phyloP scores from a whole-genome alignment of 169 alveolate species.

The Eimeria brunetti region DNA sequence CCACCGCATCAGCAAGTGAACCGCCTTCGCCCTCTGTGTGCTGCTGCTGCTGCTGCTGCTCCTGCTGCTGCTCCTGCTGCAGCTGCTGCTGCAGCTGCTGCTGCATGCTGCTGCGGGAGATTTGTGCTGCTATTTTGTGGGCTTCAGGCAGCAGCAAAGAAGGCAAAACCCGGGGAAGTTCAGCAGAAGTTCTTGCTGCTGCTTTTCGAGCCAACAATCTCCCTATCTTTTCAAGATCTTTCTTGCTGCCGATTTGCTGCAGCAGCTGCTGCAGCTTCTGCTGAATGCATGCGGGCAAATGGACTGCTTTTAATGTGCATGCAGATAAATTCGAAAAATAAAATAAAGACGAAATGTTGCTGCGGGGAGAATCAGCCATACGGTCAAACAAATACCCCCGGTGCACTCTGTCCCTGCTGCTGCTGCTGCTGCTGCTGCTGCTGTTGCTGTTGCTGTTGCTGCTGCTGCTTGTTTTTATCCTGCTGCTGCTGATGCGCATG shows the following conservation, averaged over 20 bases:
- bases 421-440: slow-evolving; percentile 46
- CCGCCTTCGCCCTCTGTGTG: not conserved
- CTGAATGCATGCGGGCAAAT: slow-evolving; percentile 37
- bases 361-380: slow-evolving; percentile 31
- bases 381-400: slow-evolving; percentile 75
- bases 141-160: slow-evolving; percentile 82
- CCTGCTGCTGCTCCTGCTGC: slow-evolving; percentile 6
- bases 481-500: not conserved
- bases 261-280: slow-evolving; percentile 55
- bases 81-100: not conserved
- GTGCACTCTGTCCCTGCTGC: not conserved
- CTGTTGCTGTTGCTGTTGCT: slow-evolving; percentile 27
- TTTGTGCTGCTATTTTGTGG: slow-evolving; percentile 61
- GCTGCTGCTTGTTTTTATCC: not conserved
- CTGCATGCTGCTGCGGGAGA: slow-evolving; percentile 27
- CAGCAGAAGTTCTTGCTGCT: slow-evolving; percentile 89
- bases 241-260: slow-evolving; percentile 78
- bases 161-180: slow-evolving; percentile 89
- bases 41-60: not conserved
- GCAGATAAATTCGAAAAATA: slow-evolving; percentile 57
- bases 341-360: slow-evolving; percentile 55
- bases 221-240: slow-evolving; percentile 89
- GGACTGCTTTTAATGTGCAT: slow-evolving; percentile 52
- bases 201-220: slow-evolving; percentile 83
- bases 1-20: not conserved